Conservation (phyloP, 2,329 filamentous ascomycete species). For the Phialophora tarda region DNA sequence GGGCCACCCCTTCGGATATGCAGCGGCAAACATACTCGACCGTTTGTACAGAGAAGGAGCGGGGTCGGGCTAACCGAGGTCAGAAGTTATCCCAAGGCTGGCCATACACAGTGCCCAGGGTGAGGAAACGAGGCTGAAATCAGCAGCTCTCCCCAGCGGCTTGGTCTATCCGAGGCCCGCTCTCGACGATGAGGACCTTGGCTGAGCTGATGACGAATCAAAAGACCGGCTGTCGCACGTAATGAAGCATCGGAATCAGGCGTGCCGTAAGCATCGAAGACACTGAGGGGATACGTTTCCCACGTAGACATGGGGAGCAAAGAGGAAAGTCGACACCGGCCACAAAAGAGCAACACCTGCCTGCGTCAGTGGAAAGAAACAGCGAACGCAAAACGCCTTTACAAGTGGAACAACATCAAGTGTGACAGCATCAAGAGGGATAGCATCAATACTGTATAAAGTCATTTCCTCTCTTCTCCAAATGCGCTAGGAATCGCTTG, state of each 20-base stretch:
- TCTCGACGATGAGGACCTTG: not conserved
- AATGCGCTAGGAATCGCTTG: not conserved
- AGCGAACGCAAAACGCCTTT: not conserved
- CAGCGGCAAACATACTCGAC: not conserved
- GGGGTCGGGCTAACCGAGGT: constrained; percentile 16
- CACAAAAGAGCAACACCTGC: not conserved
- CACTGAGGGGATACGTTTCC: not conserved
- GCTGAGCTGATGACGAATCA: not conserved
- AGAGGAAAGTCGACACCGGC: not conserved
- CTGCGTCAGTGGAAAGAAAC: not conserved
- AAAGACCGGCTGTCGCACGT: not conserved
- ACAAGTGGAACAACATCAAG: not conserved
- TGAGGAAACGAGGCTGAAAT: not conserved
- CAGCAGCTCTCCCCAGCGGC: not conserved
- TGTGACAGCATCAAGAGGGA: not conserved
- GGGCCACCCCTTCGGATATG: not conserved
- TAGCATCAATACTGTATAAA: not conserved
- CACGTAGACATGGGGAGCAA: not conserved
- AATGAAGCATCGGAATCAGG: no score
- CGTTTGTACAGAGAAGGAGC: not conserved
- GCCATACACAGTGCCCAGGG: not conserved
- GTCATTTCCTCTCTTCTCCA: not conserved
- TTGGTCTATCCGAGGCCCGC: not conserved
- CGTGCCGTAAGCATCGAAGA: not conserved
- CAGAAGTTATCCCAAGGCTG: not conserved